These are phyloP conservation scores for Solanum tacnaense DNA, from an alignment of 257 asterid species.

Conservation along the genomic window DNA sequence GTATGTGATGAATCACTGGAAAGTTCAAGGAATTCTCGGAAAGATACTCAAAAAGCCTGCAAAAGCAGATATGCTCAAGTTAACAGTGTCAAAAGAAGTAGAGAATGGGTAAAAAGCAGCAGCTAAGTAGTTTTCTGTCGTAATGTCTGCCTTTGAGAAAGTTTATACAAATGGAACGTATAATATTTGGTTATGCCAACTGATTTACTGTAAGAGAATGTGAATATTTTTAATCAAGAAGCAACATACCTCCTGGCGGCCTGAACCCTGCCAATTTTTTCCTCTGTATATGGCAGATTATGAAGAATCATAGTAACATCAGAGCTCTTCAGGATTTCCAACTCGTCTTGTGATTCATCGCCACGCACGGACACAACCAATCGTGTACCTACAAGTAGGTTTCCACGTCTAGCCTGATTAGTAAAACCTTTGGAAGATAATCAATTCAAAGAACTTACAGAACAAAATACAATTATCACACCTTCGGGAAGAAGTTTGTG, in stretches of 20 bases:
- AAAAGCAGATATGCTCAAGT: conserved; percentile 5
- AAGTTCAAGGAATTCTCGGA: conserved; percentile 66
- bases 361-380: conserved; percentile 74
- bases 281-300: conserved; percentile 61
- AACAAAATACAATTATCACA: conserved; percentile 3
- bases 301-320: conserved; percentile 86
- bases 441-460: not conserved
- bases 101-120: not conserved
- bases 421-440: not conserved
- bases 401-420: conserved; percentile 3
- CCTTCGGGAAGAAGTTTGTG: conserved; percentile 91
- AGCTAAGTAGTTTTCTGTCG: not conserved
- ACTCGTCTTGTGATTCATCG: conserved; percentile 65
- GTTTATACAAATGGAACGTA: not conserved
- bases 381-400: conserved; percentile 55
- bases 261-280: conserved; percentile 80
- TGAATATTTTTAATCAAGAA: not conserved
- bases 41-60: conserved; percentile 94
- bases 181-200: not conserved
- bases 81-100: not conserved
- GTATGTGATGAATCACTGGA: conserved; percentile 91
- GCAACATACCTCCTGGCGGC: conserved; percentile 77
- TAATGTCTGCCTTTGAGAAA: not conserved
- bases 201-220: not conserved
- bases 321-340: conserved; percentile 55